Evolutionary conservation across 2,329 filamentous ascomycete genomes (phyloP).

Genomic region (Ophiostoma ips): DNA sequence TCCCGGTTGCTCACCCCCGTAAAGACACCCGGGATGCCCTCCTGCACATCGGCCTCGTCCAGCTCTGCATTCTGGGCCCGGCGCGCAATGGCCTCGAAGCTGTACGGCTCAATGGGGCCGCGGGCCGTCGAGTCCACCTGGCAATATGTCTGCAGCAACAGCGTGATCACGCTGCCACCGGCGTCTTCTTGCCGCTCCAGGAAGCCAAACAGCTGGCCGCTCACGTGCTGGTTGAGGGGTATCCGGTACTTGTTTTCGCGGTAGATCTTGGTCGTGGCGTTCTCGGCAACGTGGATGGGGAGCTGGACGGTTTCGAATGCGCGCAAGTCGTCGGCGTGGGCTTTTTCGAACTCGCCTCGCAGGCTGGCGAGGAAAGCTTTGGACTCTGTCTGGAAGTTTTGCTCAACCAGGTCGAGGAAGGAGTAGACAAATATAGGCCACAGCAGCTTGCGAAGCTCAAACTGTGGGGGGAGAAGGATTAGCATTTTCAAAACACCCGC

Average conservation of each 20-base stretch:
- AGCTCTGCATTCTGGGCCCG: conserved; percentile 46
- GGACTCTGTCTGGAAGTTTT: conserved; percentile 58
- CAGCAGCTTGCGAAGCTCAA: conserved; percentile 72
- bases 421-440: conserved; percentile 96
- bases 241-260: conserved; percentile 77
- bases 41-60: conserved; percentile 47
- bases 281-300: conserved; percentile 65
- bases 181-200: conserved; percentile 75
- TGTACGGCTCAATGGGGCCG: conserved; percentile 50
- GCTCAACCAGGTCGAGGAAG: conserved; percentile 63
- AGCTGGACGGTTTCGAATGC: conserved; percentile 60
- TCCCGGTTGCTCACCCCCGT: conserved; percentile 49
- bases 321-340: conserved; percentile 70
- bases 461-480: conserved; percentile 30
- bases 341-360: conserved; percentile 54
- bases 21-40: conserved; percentile 50
- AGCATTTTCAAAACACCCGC: too few relatives aligned
- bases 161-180: conserved; percentile 64
- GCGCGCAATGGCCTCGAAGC: conserved; percentile 46
- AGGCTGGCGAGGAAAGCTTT: conserved; percentile 59
- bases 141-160: conserved; percentile 52
- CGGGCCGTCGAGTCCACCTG: conserved; percentile 43
- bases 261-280: conserved; percentile 67
- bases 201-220: conserved; percentile 71
- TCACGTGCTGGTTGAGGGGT: conserved; percentile 74